Evolutionary conservation across 345 rosid species (phyloP).

Genomic region (Moricandia moricandioides): DNA sequence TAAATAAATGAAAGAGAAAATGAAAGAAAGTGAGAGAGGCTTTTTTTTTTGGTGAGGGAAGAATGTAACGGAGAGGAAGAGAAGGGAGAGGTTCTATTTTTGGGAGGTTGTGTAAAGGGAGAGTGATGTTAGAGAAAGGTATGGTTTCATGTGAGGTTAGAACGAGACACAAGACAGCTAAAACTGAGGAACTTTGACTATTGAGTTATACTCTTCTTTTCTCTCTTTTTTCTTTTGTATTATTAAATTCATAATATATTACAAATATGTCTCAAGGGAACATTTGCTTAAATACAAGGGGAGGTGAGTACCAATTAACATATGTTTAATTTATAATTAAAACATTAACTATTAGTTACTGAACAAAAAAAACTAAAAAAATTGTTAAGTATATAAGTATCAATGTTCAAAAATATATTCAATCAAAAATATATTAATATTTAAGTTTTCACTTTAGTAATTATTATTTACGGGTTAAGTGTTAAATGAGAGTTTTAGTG

Average conservation of each 20-base stretch:
- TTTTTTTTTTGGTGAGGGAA: background rate
- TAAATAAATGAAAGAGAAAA: background rate
- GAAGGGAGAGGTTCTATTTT: conserved; percentile 18
- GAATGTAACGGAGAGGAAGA: conserved; percentile 25
- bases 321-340: background rate
- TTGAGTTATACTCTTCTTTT: background rate
- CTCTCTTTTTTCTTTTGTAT: background rate
- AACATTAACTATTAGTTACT: background rate
- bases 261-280: background rate
- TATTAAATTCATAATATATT: background rate
- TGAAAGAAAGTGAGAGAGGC: background rate
- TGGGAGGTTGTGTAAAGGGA: conserved; percentile 30
- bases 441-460: too few species aligned
- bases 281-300: conserved; percentile 28
- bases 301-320: conserved; percentile 20
- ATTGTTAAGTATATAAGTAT: too few species aligned
- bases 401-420: too few species aligned
- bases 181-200: conserved; percentile 36
- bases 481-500: too few species aligned
- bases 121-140: conserved; percentile 40
- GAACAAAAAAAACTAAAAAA: background rate
- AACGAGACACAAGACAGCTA: conserved; percentile 36
- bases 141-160: conserved; percentile 37
- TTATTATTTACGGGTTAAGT: too few species aligned
- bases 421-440: too few species aligned